Conservation (phyloP, 2,329 filamentous ascomycete species). For the Phialophora macrospora region DNA sequence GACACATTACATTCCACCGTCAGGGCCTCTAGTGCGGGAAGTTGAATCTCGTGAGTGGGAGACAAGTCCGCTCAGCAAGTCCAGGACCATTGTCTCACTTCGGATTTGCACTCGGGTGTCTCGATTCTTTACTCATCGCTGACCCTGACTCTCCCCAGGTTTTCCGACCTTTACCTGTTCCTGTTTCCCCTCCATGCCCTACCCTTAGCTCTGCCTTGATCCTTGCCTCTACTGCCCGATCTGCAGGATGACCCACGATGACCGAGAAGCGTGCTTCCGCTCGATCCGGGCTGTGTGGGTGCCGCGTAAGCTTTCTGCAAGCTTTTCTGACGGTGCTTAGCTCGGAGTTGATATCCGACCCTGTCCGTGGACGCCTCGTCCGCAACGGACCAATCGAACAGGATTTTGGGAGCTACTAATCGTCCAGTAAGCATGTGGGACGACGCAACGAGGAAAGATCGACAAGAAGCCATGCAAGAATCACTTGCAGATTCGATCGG, state of each 20-base stretch:
- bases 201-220: neutral
- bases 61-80: neutral
- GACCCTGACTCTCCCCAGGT: neutral
- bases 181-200: neutral
- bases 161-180: neutral
- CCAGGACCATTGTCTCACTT: neutral
- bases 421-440: constrained; percentile 7
- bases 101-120: neutral
- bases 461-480: neutral
- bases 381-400: neutral
- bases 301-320: constrained; percentile 18
- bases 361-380: neutral
- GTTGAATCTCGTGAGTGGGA: neutral
- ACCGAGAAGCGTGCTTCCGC: neutral
- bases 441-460: neutral
- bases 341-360: constrained; percentile 14
- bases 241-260: neutral
- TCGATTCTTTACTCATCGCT: neutral
- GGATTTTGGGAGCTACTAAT: neutral
- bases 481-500: neutral
- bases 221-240: neutral
- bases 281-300: neutral
- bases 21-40: neutral
- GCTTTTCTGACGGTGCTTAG: constrained; percentile 4
- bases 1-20: neutral